Evolutionary conservation across 192 early-diverging fungal genomes (phyloP).

Genomic region (Linnemannia schmuckeri): DNA sequence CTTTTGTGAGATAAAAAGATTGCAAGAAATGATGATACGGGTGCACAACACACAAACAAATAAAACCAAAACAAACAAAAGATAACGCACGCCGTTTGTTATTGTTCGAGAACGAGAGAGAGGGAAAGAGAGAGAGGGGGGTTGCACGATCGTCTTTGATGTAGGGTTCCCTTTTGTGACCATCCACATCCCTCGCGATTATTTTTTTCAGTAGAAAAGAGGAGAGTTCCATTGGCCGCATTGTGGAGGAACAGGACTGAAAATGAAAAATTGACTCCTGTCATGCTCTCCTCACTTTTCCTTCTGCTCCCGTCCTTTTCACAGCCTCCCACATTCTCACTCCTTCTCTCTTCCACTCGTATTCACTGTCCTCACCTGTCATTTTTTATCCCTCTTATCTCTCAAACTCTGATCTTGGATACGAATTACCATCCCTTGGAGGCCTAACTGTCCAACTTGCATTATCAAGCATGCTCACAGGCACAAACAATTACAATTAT

Average conservation of each 20-base stretch:
- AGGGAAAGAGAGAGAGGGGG: not conserved
- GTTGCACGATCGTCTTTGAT: not conserved
- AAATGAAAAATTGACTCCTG: not conserved
- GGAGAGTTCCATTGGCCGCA: not conserved
- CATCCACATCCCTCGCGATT: not conserved
- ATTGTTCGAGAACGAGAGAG: not conserved
- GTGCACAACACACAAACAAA: too few relatives aligned
- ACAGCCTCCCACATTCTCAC: not conserved
- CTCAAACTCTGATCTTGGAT: conserved; percentile 3
- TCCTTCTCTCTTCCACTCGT: not conserved
- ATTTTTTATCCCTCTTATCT: not conserved
- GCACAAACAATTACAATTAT: not conserved
- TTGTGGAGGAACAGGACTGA: not conserved
- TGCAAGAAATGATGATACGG: too few relatives aligned
- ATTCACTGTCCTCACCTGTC: not conserved
- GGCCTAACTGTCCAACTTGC: not conserved
- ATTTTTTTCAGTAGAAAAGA: not conserved
- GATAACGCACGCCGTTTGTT: not conserved
- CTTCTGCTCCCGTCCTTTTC: not conserved
- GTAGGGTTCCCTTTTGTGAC: too few relatives aligned
- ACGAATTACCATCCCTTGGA: not conserved
- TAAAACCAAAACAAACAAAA: not conserved
- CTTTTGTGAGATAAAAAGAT: too few relatives aligned
- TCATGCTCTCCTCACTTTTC: not conserved
- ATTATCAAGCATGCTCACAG: conserved; percentile 4